Conservation (phyloP, 768 basidiomycete species). For the Tephrocybe sp. region DNA sequence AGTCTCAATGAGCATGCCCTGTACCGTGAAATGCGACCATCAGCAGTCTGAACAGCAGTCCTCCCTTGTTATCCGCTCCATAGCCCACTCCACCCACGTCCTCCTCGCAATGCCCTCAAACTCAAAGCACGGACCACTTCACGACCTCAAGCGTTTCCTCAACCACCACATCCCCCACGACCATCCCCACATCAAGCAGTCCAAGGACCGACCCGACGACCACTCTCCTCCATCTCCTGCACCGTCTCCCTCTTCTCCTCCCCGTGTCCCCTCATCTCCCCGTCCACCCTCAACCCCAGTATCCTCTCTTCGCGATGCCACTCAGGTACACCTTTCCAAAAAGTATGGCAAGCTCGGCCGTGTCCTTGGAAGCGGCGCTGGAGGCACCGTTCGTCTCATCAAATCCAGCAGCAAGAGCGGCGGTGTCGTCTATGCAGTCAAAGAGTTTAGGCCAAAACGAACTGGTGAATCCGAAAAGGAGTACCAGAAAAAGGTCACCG, state of each 20-base stretch:
- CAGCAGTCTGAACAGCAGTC: not conserved
- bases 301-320: constrained; percentile 72
- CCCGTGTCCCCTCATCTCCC: constrained; percentile 20
- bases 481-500: constrained; percentile 99
- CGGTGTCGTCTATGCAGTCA: constrained; percentile 89
- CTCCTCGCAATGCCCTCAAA: constrained; percentile 24
- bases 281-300: constrained; percentile 25
- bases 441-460: constrained; percentile 93
- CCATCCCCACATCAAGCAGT: constrained; percentile 33
- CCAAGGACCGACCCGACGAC: constrained; percentile 45
- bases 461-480: constrained; percentile 90
- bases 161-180: constrained; percentile 82
- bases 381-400: constrained; percentile 97
- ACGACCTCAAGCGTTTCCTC: constrained; percentile 94
- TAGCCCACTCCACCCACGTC: constrained; percentile 15
- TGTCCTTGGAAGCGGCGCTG: constrained; percentile 92
- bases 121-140: constrained; percentile 69
- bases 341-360: constrained; percentile 99
- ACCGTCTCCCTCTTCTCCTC: constrained; percentile 24
- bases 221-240: constrained; percentile 21
- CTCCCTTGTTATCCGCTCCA: not conserved
- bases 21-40: not conserved
- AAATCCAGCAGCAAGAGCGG: constrained; percentile 83
- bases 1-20: not conserved
- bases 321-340: constrained; percentile 91